Base-by-base conservation (phyloP, 768 basidiomycete species). In the Artomyces pyxidatus region DNA sequence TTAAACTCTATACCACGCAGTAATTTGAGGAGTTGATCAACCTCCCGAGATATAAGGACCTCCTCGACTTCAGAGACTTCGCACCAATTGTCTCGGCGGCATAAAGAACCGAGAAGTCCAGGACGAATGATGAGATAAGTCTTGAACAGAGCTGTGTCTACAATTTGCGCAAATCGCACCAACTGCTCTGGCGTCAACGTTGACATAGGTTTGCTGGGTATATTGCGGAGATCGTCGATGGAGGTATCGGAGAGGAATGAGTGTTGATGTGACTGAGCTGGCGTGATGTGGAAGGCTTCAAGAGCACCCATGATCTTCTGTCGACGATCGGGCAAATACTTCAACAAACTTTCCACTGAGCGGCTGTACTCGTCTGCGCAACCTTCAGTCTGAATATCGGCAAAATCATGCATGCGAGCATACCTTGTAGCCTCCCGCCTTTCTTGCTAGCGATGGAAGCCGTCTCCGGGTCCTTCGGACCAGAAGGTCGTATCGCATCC, bases 61-160 rank as follows among this genome's bases (percentile, higher is more conserved):
- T 88, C 91, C 63, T 99, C 93, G 1, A 94, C 89, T 59, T 94
- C 88, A 4, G 81, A 81, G 1, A 98, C 93, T 61, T 97, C 96
- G 65, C 95, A 98, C 92, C 93, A 99, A 65, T 96, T 98, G 2
- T 89, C 79, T 22, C 95, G 71, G 37, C 95, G 77, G 65, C 95
- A 98, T 43, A 97, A 65, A 26, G 89, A 81, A 0, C 89, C 91
- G 9, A 98, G 69, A 49, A 99, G 68, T 11, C 75, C 77, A 0
- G 95, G 91, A 38, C 85, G 73, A 37, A 85, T 83, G 19, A 89
- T 74, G 19, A 98, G 68, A 64, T 95, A 96, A 3, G 86, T 83
- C 67, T 96, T 95, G 67, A 98, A 93, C 55, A 98, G 68, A 8
- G 89, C 94, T 1, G 96, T 97, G 59, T 98, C 91, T 22, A 97